phyloP scores from a whole-genome alignment of 768 basidiomycete genomes.

The Tulasnella sp. region DNA sequence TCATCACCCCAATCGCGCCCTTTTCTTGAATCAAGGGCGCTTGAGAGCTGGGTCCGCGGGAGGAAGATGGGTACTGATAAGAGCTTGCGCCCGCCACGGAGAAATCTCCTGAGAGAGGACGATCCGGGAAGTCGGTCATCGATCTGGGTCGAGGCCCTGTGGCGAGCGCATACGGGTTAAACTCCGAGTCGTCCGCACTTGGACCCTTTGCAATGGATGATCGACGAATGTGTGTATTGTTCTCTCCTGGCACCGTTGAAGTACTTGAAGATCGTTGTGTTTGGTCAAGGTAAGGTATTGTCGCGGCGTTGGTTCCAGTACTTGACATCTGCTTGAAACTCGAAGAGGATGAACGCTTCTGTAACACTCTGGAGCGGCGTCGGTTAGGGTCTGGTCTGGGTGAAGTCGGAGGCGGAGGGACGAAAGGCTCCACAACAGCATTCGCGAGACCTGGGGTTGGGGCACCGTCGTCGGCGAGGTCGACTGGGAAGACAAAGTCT shows the following conservation, averaged over 20 bases:
- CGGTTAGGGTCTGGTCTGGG: background rate
- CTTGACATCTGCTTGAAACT: background rate
- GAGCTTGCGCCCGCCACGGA: background rate
- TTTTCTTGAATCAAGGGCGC: background rate
- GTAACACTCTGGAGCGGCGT: background rate
- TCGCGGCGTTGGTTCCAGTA: background rate
- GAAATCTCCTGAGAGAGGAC: constrained; percentile 1
- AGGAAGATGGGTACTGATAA: background rate
- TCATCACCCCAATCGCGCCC: background rate
- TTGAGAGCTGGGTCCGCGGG: constrained; percentile 7
- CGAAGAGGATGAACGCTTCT: background rate
- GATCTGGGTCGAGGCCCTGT: background rate
- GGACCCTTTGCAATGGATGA: background rate
- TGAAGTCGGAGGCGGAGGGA: background rate
- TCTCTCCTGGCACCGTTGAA: background rate
- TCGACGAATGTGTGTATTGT: background rate
- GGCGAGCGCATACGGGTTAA: background rate
- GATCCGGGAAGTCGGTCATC: constrained; percentile 12
- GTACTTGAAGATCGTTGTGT: background rate
- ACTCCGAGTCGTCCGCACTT: constrained; percentile 1
- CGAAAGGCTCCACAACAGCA: background rate
- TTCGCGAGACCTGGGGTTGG: background rate
- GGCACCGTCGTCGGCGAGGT: background rate
- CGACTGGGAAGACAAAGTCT: background rate
- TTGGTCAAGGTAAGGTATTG: background rate